phyloP scores from a whole-genome alignment of 2,329 filamentous ascomycete species.

The Penicillium janthinellum region DNA sequence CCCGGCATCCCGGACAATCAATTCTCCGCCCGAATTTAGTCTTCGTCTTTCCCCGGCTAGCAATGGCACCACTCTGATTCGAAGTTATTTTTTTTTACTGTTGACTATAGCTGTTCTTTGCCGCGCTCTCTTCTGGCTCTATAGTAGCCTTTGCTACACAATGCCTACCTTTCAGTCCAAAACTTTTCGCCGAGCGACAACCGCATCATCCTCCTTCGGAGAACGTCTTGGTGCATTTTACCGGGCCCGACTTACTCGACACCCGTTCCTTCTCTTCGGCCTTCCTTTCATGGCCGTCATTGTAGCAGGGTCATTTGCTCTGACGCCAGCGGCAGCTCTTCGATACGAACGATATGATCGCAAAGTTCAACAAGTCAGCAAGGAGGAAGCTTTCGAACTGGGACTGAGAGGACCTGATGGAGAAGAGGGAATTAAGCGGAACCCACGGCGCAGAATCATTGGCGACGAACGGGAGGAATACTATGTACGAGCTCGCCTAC shows the following conservation, averaged over 20 bases:
- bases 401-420: conserved; percentile 66
- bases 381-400: conserved; percentile 83
- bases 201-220: conserved; percentile 55
- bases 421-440: conserved; percentile 72
- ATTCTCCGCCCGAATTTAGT: conserved; percentile 14
- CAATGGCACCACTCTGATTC: not conserved
- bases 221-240: conserved; percentile 75
- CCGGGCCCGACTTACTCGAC: conserved; percentile 70
- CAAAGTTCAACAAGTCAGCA: conserved; percentile 79
- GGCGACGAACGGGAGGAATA: conserved; percentile 51
- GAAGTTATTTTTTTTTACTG: not conserved
- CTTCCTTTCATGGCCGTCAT: conserved; percentile 90
- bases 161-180: conserved; percentile 70
- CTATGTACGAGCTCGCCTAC: conserved; percentile 38
- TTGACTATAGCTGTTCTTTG: not conserved
- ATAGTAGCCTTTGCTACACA: conserved; percentile 8
- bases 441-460: conserved; percentile 46
- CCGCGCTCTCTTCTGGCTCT: not conserved
- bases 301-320: conserved; percentile 86
- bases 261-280: conserved; percentile 90
- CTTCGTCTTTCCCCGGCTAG: not conserved
- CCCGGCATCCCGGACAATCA: conserved; percentile 21
- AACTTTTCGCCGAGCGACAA: conserved; percentile 65
- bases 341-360: conserved; percentile 92
- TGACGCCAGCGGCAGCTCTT: conserved; percentile 90